phyloP scores from a whole-genome alignment of 1,139 yeast species.

The Yamadazyma spencermartinsiae region DNA sequence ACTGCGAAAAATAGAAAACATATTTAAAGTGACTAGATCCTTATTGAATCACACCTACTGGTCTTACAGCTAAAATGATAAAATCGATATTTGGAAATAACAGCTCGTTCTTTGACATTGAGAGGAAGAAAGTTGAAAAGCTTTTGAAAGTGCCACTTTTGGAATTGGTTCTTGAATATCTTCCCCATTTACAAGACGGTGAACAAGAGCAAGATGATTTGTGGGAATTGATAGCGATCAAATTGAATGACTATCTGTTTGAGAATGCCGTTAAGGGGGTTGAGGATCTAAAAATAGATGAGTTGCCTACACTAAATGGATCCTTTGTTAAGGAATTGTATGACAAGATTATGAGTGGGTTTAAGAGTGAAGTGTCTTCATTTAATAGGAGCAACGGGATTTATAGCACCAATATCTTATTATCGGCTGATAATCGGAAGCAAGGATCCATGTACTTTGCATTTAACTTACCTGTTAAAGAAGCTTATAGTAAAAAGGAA shows the following conservation, averaged over 20 bases:
- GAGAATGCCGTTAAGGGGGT: slow-evolving; percentile 11
- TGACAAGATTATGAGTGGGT: slow-evolving; percentile 19
- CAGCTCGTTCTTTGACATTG: slow-evolving; percentile 30
- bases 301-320: slow-evolving; percentile 34
- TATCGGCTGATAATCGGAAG: slow-evolving; percentile 6
- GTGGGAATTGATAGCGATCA: slow-evolving; percentile 41
- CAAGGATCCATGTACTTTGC: slow-evolving; percentile 11
- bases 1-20: not conserved
- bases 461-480: slow-evolving; percentile 18
- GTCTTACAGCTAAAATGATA: not conserved
- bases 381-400: slow-evolving; percentile 12
- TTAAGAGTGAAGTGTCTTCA: slow-evolving; percentile 7
- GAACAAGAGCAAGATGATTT: slow-evolving; percentile 26
- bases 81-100: slow-evolving; percentile 6
- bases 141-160: slow-evolving; percentile 30
- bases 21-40: too few relatives aligned
- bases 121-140: slow-evolving; percentile 26
- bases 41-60: too few relatives aligned
- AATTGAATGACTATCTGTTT: slow-evolving; percentile 25
- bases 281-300: slow-evolving; percentile 18
- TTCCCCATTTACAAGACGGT: slow-evolving; percentile 37
- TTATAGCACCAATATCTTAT: slow-evolving; percentile 10
- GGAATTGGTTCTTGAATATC: slow-evolving; percentile 28
- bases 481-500: slow-evolving; percentile 15
- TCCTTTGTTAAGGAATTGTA: slow-evolving; percentile 27